Evolutionary conservation across 2,329 filamentous ascomycete species (phyloP).

Genomic region (Alternaria panax): DNA sequence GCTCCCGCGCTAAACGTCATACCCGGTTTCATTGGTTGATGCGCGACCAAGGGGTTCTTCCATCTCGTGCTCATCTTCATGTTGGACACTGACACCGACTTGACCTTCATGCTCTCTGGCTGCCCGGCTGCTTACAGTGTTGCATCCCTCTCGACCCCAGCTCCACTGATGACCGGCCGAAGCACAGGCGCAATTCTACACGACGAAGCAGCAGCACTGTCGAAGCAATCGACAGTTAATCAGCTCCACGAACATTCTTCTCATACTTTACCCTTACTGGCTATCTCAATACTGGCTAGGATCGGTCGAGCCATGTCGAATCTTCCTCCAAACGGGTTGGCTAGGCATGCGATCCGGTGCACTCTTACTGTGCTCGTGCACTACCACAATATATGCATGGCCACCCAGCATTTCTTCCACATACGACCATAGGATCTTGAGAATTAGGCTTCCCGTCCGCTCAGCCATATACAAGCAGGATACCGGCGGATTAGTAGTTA

Average conservation of each 20-base stretch:
- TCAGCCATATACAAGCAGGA: neutral
- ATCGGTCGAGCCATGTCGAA: neutral
- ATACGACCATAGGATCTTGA: neutral
- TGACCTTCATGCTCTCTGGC: neutral
- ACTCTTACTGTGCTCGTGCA: neutral
- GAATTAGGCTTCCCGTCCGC: neutral
- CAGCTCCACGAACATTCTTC: neutral
- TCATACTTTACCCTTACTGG: neutral
- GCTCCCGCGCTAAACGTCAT: constrained; percentile 20
- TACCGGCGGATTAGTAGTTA: neutral
- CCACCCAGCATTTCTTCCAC: neutral
- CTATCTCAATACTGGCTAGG: neutral
- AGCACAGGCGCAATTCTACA: neutral
- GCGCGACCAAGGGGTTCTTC: constrained; percentile 9
- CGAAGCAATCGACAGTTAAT: neutral
- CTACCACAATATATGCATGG: neutral
- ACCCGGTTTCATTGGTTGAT: constrained; percentile 15
- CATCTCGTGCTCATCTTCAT: neutral
- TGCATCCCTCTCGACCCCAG: neutral
- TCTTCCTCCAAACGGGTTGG: neutral
- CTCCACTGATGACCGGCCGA: neutral
- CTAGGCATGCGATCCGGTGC: neutral
- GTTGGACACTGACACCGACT: neutral
- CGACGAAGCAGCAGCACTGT: neutral
- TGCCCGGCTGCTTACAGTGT: neutral